Conservation (phyloP, 495 filamentous ascomycete genomes). For the Podospora tetraspora region DNA sequence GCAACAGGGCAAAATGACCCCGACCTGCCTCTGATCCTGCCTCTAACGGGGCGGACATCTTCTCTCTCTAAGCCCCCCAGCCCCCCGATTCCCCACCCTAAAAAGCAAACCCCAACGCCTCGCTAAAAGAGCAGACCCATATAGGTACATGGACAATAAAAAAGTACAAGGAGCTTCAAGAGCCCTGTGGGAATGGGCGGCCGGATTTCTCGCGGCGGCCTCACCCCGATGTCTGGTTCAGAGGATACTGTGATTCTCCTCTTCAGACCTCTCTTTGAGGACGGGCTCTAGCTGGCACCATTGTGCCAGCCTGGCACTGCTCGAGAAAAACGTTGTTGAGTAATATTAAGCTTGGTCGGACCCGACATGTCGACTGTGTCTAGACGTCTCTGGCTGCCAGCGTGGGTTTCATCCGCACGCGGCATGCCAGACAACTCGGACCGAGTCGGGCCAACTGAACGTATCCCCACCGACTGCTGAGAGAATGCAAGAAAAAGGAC, state of each 20-base stretch:
- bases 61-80: neutral
- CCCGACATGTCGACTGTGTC: neutral
- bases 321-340: neutral
- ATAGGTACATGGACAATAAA: neutral
- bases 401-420: conserved; percentile 14
- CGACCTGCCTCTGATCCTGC: too few species aligned
- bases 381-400: neutral
- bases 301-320: neutral
- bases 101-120: neutral
- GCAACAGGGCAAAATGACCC: neutral
- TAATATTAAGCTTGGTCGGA: neutral
- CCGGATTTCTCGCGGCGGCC: neutral
- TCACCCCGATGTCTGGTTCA: neutral
- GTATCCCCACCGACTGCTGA: conserved; percentile 13
- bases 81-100: too few species aligned
- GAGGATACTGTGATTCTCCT: neutral
- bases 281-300: neutral
- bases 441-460: conserved; percentile 1
- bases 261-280: neutral
- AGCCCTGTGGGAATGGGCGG: neutral
- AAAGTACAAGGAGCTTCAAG: neutral
- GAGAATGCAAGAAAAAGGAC: conserved; percentile 3
- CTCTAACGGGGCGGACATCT: too few species aligned
- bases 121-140: neutral
- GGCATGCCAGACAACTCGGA: neutral